Base-by-base conservation (phyloP, 2,329 filamentous ascomycete genomes). In the Aureobasidium sp. region DNA sequence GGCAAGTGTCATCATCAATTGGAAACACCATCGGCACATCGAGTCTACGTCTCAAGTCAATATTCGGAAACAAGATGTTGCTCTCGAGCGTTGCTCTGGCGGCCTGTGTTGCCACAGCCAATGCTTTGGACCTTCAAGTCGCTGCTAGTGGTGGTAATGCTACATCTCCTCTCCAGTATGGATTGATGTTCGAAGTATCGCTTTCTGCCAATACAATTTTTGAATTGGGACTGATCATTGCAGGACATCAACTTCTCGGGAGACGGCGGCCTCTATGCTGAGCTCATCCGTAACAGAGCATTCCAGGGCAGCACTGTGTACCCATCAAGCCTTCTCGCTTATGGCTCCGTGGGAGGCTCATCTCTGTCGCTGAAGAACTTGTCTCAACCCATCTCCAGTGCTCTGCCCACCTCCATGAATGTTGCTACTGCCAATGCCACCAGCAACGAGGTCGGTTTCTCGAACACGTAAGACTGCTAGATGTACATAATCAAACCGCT, bases 181-280 rank as follows among this genome's bases (percentile, higher is more conserved):
- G 76, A 1, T 67, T 78, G n/a, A 76, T 78, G 70, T 73, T 74
- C 59, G 76, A 77, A 68, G 73, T 75, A 64, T 48, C 4, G 9
- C 31, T 61, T 22, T 17, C 17, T 42, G 11, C 35, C 17, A 33
- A 4, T 8, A 22, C 19, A n/a, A 5, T 3, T 58, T 17, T 17
- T 5, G 14, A 27, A 1, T 15, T 15, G 8, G 1, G 19, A 17
- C 49, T 65, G 24, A 62, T 40, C 29, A 11, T 40, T 15, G 17
- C 9, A 84, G 81, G 82, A 85, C 60, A 86, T 86, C 70, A 85
- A 85, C 71, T 82, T 86, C 69, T 85, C 83, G 1, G 85, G 85
- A 2, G 86, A 88, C 68, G 85, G 86, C 17, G 86, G 86, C 6
- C 81, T 88, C 64, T 88, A 89, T 68, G 85, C 83, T 50, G 85